A percentile compares a stretch with the other conserved stretches of the same genome.
These are phyloP conservation scores for Piloderma croceum DNA, from an alignment of 768 basidiomycete species.

Conservation along the genomic window DNA sequence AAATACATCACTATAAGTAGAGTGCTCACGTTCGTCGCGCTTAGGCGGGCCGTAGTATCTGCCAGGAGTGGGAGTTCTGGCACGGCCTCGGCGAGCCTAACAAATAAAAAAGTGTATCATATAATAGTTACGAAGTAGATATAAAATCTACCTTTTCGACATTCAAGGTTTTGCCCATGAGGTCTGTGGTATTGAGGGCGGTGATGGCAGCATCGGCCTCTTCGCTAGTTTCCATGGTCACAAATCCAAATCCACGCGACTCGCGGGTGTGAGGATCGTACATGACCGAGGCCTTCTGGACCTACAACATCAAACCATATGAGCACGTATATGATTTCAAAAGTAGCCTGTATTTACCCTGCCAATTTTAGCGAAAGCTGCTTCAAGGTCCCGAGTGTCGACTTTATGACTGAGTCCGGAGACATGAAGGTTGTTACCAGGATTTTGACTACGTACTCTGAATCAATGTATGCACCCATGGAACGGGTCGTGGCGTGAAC, in stretches of 20 bases:
- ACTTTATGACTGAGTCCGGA: conserved; percentile 52
- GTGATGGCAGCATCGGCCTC: conserved; percentile 91
- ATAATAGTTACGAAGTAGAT: not conserved
- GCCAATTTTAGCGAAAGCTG: conserved; percentile 83
- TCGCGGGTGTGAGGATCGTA: conserved; percentile 68
- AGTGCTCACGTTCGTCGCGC: conserved; percentile 53
- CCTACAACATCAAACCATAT: too few relatives aligned
- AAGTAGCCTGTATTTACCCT: conserved; percentile 45
- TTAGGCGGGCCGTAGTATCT: conserved; percentile 93
- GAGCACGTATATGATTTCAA: not conserved
- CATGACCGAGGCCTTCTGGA: conserved; percentile 67
- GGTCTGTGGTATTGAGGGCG: conserved; percentile 73
- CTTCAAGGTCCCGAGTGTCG: conserved; percentile 84
- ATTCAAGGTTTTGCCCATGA: conserved; percentile 81
- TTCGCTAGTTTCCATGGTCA: conserved; percentile 75
- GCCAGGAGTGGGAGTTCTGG: conserved; percentile 90
- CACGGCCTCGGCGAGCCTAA: conserved; percentile 84
- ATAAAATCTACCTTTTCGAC: conserved; percentile 71
- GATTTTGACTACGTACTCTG: conserved; percentile 43
- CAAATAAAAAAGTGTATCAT: not conserved
- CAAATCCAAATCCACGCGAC: conserved; percentile 77
- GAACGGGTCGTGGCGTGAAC: conserved; percentile 13
- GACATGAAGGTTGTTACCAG: conserved; percentile 62
- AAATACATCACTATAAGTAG: conserved; percentile 1
- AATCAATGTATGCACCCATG: not conserved